Percentiles rank a stretch among this genome's conserved stretches.
phyloP scores from a whole-genome alignment of 1,284 basidiomycete genomes.

The Rhizoctonia solani region DNA sequence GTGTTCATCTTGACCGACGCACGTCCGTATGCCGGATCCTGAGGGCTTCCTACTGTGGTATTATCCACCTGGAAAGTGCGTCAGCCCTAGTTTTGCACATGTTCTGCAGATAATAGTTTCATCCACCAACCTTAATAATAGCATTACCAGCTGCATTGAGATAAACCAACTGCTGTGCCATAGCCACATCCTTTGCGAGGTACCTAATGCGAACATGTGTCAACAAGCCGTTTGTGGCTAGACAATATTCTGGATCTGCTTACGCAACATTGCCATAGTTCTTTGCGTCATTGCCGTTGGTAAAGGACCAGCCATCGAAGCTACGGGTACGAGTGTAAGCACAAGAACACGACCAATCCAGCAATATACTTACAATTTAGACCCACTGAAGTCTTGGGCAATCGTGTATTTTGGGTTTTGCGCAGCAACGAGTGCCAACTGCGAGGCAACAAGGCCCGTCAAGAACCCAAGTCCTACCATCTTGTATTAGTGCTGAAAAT shows the following conservation, averaged over 20 bases:
- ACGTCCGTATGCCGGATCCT: slow-evolving; percentile 31
- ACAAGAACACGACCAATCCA: not conserved
- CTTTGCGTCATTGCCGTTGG: slow-evolving; percentile 37
- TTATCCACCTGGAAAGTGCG: slow-evolving; percentile 23
- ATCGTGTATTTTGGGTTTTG: slow-evolving; percentile 7
- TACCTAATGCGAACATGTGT: not conserved
- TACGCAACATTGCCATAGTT: slow-evolving; percentile 38
- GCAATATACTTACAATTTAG: slow-evolving; percentile 16
- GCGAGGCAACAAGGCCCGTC: not conserved
- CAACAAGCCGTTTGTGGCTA: not conserved
- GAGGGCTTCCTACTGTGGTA: slow-evolving; percentile 31
- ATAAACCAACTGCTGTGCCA: slow-evolving; percentile 29
- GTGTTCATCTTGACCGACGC: slow-evolving; percentile 34
- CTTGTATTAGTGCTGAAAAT: too few relatives aligned
- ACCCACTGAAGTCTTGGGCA: slow-evolving; percentile 18
- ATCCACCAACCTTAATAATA: slow-evolving; percentile 26
- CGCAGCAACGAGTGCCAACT: not conserved
- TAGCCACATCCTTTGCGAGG: slow-evolving; percentile 30
- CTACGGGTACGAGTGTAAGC: not conserved
- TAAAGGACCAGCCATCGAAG: slow-evolving; percentile 38
- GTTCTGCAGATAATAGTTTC: not conserved
- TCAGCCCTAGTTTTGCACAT: not conserved
- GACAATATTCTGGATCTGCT: not conserved
- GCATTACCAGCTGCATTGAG: slow-evolving; percentile 34
- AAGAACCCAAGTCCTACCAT: slow-evolving; percentile 16